Evolutionary conservation across 2,329 filamentous ascomycete species (phyloP).

Genomic region (Shiraia bambusicola): DNA sequence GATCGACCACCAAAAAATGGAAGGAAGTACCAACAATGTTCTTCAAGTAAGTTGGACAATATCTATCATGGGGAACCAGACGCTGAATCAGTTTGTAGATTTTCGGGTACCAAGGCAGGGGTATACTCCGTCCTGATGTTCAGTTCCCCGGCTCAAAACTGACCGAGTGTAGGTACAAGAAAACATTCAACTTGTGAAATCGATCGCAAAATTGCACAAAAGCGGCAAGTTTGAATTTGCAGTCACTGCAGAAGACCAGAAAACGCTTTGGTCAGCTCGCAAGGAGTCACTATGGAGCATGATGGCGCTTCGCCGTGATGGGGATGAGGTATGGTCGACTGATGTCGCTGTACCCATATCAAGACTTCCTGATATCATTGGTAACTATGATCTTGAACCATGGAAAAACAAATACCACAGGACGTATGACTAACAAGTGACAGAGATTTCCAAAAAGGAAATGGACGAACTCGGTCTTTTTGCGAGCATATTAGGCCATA

Average conservation of each 20-base stretch:
- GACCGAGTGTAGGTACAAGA: slow-evolving; percentile 61
- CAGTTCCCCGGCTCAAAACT: slow-evolving; percentile 28
- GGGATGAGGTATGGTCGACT: slow-evolving; percentile 62
- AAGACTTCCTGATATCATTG: slow-evolving; percentile 62
- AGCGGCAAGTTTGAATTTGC: slow-evolving; percentile 59
- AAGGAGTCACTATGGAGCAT: slow-evolving; percentile 65
- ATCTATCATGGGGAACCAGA: slow-evolving; percentile 4
- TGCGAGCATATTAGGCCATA: slow-evolving; percentile 83
- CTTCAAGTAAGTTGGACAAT: slow-evolving; percentile 63
- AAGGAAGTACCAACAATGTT: slow-evolving; percentile 76
- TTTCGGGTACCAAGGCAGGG: slow-evolving; percentile 75
- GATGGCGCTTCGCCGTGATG: slow-evolving; percentile 57
- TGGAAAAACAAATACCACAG: neutral
- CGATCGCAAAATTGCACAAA: slow-evolving; percentile 64
- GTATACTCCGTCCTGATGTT: slow-evolving; percentile 27
- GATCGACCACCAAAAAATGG: slow-evolving; percentile 71
- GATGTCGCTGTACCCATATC: slow-evolving; percentile 64
- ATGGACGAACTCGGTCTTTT: slow-evolving; percentile 84
- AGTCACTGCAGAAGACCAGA: slow-evolving; percentile 54
- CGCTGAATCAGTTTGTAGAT: slow-evolving; percentile 42
- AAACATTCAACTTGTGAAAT: slow-evolving; percentile 69
- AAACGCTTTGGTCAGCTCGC: slow-evolving; percentile 61
- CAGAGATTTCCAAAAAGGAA: slow-evolving; percentile 84
- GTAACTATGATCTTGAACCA: slow-evolving; percentile 38
- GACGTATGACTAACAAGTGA: slow-evolving; percentile 10